Conservation (phyloP, 2,329 filamentous ascomycete species). For the Aspergillus viridinutans region DNA sequence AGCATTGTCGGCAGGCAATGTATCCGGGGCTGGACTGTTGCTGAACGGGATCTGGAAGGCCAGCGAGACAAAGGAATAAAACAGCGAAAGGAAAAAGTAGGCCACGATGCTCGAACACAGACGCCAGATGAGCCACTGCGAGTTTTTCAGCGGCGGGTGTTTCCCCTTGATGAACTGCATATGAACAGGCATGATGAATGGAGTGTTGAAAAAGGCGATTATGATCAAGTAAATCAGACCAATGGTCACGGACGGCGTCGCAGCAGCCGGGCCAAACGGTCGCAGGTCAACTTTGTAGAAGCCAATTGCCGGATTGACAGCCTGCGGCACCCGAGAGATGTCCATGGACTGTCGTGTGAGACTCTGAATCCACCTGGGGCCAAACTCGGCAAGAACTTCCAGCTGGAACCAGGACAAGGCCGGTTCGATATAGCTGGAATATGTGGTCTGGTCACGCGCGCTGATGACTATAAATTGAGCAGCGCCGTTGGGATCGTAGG, state of each 20-base stretch:
- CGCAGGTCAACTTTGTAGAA: conserved; percentile 56
- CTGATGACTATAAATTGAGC: conserved; percentile 55
- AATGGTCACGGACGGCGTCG: conserved; percentile 57
- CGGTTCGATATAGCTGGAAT: conserved; percentile 52
- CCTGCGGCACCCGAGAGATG: conserved; percentile 48
- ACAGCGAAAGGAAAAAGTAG: conserved; percentile 60
- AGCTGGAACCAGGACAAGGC: conserved; percentile 47
- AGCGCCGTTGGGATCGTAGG: conserved; percentile 58
- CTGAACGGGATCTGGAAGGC: conserved; percentile 61
- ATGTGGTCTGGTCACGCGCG: conserved; percentile 54
- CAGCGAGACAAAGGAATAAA: conserved; percentile 60
- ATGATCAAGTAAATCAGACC: conserved; percentile 66
- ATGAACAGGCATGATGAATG: conserved; percentile 62
- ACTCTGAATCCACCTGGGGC: conserved; percentile 36
- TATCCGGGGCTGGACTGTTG: conserved; percentile 45
- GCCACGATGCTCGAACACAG: conserved; percentile 53
- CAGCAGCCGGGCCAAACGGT: conserved; percentile 53
- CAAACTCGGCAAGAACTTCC: conserved; percentile 47
- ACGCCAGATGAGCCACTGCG: conserved; percentile 57
- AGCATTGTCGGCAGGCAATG: conserved; percentile 44
- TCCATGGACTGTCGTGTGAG: conserved; percentile 37
- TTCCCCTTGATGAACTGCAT: conserved; percentile 52
- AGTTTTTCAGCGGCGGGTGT: conserved; percentile 56
- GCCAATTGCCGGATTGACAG: conserved; percentile 53
- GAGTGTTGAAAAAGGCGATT: conserved; percentile 62